Conservation (phyloP, 2,329 filamentous ascomycete genomes). For the Grosmannia penicillata region DNA sequence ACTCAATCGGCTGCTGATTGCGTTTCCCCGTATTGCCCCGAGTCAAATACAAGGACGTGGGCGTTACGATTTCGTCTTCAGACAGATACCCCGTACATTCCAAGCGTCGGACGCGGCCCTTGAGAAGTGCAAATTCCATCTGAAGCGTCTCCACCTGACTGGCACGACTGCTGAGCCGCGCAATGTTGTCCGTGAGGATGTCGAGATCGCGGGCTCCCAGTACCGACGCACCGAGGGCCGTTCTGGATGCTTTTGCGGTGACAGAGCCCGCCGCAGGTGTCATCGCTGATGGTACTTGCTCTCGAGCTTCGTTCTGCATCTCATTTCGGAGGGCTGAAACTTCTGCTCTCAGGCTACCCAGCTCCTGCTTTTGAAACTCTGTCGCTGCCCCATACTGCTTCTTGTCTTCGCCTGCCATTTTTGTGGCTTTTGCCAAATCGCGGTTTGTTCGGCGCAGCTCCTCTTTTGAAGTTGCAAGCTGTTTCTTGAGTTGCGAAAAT, state of each 20-base stretch:
- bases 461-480: too few species aligned
- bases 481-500: too few species aligned
- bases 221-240: neutral
- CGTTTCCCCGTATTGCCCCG: too few species aligned
- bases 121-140: constrained; percentile 27
- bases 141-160: constrained; percentile 24
- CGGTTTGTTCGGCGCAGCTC: too few species aligned
- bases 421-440: too few species aligned
- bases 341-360: constrained; percentile 18
- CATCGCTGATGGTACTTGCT: constrained; percentile 7
- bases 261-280: neutral
- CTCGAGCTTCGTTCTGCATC: constrained; percentile 11
- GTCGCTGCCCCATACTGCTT: neutral
- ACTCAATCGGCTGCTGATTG: too few species aligned
- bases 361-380: constrained; percentile 16
- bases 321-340: constrained; percentile 17
- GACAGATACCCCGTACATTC: too few species aligned
- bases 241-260: constrained; percentile 2
- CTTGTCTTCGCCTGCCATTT: too few species aligned
- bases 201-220: constrained; percentile 21
- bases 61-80: neutral
- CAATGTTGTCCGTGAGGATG: constrained; percentile 23
- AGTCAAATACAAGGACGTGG: too few species aligned
- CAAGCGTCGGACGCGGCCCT: constrained; percentile 20
- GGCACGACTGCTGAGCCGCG: constrained; percentile 22